Conservation (phyloP, 2,329 filamentous ascomycete species). For the Chalara sp. region DNA sequence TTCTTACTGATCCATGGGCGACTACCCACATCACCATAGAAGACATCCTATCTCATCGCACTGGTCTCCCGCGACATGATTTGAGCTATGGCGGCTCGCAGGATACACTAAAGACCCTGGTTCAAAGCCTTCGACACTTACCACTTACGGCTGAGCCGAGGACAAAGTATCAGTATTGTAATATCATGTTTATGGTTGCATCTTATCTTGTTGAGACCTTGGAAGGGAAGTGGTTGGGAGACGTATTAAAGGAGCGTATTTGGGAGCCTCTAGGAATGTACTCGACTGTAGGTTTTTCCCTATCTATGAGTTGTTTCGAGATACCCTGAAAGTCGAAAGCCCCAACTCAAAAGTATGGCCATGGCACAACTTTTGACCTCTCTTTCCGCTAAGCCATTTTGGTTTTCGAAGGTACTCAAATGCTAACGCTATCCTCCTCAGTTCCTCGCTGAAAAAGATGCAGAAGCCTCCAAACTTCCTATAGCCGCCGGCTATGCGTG, state of each 20-base stretch:
- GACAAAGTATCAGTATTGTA: slow-evolving; percentile 40
- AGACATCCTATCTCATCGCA: slow-evolving; percentile 46
- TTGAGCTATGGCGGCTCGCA: slow-evolving; percentile 24
- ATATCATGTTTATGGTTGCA: slow-evolving; percentile 41
- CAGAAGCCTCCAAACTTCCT: slow-evolving; percentile 21
- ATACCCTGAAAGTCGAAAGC: no score
- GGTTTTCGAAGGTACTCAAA: no score
- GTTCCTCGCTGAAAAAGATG: slow-evolving; percentile 5
- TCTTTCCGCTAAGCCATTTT: slow-evolving; percentile 17
- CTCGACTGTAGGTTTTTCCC: slow-evolving; percentile 27
- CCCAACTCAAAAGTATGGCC: background rate
- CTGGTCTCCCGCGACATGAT: slow-evolving; percentile 41
- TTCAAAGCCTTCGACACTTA: slow-evolving; percentile 39
- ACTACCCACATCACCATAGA: slow-evolving; percentile 45
- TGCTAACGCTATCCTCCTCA: no score
- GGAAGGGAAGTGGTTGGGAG: slow-evolving; percentile 30
- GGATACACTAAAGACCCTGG: slow-evolving; percentile 26
- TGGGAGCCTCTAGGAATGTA: slow-evolving; percentile 42
- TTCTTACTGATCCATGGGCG: slow-evolving; percentile 38
- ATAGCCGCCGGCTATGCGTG: slow-evolving; percentile 36
- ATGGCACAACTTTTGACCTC: slow-evolving; percentile 6
- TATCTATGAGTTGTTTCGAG: no score
- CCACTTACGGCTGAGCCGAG: slow-evolving; percentile 38
- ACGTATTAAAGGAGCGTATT: slow-evolving; percentile 34
- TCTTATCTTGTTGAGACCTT: slow-evolving; percentile 40